phyloP scores from a whole-genome alignment of 2,329 filamentous ascomycete species.

The Phaeosphaeria sp. region DNA sequence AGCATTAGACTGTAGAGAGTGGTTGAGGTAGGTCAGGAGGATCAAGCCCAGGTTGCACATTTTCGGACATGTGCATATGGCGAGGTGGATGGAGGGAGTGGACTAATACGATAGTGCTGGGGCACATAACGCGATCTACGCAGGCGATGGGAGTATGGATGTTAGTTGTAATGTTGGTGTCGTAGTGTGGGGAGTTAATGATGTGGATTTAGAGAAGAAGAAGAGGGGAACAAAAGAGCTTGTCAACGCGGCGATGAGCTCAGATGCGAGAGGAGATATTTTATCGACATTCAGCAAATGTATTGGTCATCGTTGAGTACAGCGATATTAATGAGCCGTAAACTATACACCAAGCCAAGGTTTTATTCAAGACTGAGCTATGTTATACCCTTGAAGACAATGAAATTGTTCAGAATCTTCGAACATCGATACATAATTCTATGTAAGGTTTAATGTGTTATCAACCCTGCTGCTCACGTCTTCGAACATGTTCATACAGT shows the following conservation, averaged over 20 bases:
- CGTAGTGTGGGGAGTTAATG: slow-evolving; percentile 9
- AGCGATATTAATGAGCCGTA: no score
- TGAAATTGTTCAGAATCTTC: background rate
- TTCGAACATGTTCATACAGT: slow-evolving; percentile 2
- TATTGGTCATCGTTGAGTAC: no score
- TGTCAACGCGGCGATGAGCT: background rate
- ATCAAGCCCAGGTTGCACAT: slow-evolving; percentile 73
- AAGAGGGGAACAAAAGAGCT: slow-evolving; percentile 1
- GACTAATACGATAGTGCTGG: no score
- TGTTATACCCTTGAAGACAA: no score
- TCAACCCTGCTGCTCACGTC: background rate
- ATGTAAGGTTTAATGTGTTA: background rate
- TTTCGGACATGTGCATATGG: slow-evolving; percentile 83
- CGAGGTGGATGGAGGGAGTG: slow-evolving; percentile 59
- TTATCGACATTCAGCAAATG: no score
- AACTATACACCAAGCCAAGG: no score
- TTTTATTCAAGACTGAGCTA: no score
- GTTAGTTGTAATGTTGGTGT: slow-evolving; percentile 12
- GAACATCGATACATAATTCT: background rate
- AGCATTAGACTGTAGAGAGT: slow-evolving; percentile 69
- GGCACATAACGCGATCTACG: no score
- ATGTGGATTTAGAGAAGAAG: slow-evolving; percentile 2
- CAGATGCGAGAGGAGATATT: no score
- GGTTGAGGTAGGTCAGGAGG: slow-evolving; percentile 74
- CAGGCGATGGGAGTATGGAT: background rate